Conservation (phyloP, 1,139 yeast species). For the Lodderomyces pseudojiufengensis region DNA sequence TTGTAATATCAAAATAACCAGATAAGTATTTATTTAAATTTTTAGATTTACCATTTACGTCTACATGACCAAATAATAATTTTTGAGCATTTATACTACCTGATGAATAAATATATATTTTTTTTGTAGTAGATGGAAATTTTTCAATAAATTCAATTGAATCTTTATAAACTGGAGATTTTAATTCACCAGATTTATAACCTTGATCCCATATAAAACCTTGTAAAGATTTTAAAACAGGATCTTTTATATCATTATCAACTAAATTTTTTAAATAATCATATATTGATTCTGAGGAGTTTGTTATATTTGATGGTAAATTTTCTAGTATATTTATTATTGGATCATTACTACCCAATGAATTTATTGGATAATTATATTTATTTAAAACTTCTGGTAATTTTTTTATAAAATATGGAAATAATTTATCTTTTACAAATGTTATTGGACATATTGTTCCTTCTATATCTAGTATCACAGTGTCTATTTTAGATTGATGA, state of each 20-base stretch:
- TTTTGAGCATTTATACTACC: slow-evolving; percentile 88
- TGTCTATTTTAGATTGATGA: slow-evolving; percentile 6
- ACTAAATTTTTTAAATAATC: slow-evolving; percentile 57
- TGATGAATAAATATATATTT: slow-evolving; percentile 79
- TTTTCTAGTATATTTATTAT: slow-evolving; percentile 32
- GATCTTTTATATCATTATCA: slow-evolving; percentile 67
- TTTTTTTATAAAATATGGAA: slow-evolving; percentile 45
- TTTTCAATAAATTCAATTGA: slow-evolving; percentile 55
- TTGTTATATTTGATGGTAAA: slow-evolving; percentile 40
- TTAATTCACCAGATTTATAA: slow-evolving; percentile 66
- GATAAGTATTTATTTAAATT: slow-evolving; percentile 53
- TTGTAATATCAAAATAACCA: slow-evolving; percentile 82
- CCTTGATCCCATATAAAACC: slow-evolving; percentile 84
- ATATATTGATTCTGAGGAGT: slow-evolving; percentile 25
- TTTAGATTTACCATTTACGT: slow-evolving; percentile 21
- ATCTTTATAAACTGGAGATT: slow-evolving; percentile 75
- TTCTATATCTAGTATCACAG: slow-evolving; percentile 68
- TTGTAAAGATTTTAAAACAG: slow-evolving; percentile 72
- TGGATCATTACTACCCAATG: neutral
- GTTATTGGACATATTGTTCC: slow-evolving; percentile 91
- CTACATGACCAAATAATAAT: slow-evolving; percentile 65
- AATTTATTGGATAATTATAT: slow-evolving; percentile 8
- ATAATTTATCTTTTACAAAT: slow-evolving; percentile 73
- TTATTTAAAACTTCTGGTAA: slow-evolving; percentile 21
- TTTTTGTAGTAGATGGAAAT: slow-evolving; percentile 22